These are phyloP conservation scores for Nissolia schottii DNA, from an alignment of 306 rosid species.

Conservation along the genomic window DNA sequence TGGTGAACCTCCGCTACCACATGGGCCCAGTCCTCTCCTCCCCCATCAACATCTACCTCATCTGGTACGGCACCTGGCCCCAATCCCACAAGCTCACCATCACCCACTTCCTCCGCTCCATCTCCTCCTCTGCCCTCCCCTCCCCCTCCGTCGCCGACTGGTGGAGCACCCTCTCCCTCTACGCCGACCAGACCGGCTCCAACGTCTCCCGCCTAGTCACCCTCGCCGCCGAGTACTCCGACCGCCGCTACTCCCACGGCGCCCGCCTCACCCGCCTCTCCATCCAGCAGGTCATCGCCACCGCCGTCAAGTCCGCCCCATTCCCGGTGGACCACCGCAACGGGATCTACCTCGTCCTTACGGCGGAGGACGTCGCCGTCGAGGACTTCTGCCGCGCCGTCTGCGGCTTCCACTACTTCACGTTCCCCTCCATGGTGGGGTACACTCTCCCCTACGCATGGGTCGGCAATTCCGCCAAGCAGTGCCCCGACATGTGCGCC, in stretches of 20 bases:
- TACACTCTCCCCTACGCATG: constrained; percentile 86
- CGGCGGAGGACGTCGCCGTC: constrained; percentile 60
- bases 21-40: constrained; percentile 88
- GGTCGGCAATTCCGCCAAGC: constrained; percentile 82
- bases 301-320: constrained; percentile 60
- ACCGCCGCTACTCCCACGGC: constrained; percentile 54
- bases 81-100: constrained; percentile 46
- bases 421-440: constrained; percentile 84
- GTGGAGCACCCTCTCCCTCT: constrained; percentile 77
- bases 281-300: constrained; percentile 65
- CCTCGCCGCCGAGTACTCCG: constrained; percentile 62
- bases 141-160: constrained; percentile 78
- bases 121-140: constrained; percentile 40
- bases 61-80: constrained; percentile 87
- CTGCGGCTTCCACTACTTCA: constrained; percentile 89
- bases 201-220: constrained; percentile 65
- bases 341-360: constrained; percentile 70
- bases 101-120: constrained; percentile 62
- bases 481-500: constrained; percentile 88
- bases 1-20: constrained; percentile 74
- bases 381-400: constrained; percentile 92
- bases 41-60: constrained; percentile 73
- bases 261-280: constrained; percentile 57
- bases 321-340: constrained; percentile 73
- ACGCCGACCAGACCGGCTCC: constrained; percentile 87